These are phyloP conservation scores for Auriscalpium vulgare DNA, from an alignment of 768 basidiomycete genomes.

Conservation along the genomic window DNA sequence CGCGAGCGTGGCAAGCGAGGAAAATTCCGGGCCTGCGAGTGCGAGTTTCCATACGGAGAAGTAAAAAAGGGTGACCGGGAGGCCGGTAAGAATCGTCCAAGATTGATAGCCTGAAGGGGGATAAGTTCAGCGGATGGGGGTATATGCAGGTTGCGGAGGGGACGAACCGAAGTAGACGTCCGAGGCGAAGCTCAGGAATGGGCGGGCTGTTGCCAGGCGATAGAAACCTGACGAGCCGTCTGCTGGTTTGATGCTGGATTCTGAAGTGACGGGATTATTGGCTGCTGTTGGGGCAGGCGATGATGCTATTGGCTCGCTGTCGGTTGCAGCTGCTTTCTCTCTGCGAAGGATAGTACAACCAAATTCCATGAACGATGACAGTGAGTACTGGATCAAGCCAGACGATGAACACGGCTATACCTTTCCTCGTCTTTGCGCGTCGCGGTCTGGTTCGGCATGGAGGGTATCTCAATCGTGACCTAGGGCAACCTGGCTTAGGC, in stretches of 20 bases:
- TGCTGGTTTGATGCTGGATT: no score
- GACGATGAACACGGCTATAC: constrained; percentile 38
- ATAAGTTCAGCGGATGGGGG: background rate
- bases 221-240: background rate
- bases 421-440: constrained; percentile 25
- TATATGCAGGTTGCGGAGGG: background rate
- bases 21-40: constrained; percentile 73
- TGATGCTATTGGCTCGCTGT: background rate
- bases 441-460: constrained; percentile 3
- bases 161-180: constrained; percentile 57
- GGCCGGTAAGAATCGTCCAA: constrained; percentile 77
- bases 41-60: constrained; percentile 90
- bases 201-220: background rate
- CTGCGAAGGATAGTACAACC: background rate
- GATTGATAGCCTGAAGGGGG: constrained; percentile 57
- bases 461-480: constrained; percentile 23
- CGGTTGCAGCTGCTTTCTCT: constrained; percentile 1
- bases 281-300: no score
- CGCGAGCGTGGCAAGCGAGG: constrained; percentile 63
- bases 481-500: background rate
- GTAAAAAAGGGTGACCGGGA: constrained; percentile 79
- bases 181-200: constrained; percentile 24
- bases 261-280: no score
- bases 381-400: constrained; percentile 25
- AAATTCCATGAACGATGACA: no score